These are phyloP conservation scores for Eremomyces bilateralis DNA, from an alignment of 495 filamentous ascomycete genomes.

Conservation along the genomic window DNA sequence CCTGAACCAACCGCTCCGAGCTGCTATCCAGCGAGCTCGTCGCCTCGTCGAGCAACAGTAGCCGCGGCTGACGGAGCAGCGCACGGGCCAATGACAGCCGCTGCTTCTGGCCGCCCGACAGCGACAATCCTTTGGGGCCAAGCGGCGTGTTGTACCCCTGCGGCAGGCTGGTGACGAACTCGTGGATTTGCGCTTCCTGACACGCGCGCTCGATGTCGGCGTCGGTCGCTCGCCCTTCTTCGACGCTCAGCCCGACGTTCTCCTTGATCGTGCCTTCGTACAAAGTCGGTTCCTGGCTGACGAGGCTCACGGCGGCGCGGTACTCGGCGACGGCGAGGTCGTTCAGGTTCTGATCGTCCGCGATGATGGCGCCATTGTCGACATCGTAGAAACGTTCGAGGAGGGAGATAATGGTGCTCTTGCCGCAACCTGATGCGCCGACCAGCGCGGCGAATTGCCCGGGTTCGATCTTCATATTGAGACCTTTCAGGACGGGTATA, in stretches of 20 bases:
- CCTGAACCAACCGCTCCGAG: slow-evolving; percentile 65
- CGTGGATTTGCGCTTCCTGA: slow-evolving; percentile 14
- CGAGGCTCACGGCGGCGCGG: slow-evolving; percentile 9
- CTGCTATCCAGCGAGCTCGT: slow-evolving; percentile 66
- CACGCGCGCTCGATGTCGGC: slow-evolving; percentile 12
- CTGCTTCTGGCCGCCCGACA: slow-evolving; percentile 73
- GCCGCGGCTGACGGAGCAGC: slow-evolving; percentile 44
- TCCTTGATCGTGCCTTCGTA: slow-evolving; percentile 16
- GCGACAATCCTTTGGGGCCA: slow-evolving; percentile 53
- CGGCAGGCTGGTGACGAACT: slow-evolving; percentile 20
- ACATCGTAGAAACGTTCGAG: slow-evolving; percentile 53
- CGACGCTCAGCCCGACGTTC: slow-evolving; percentile 12
- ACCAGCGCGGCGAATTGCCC: slow-evolving; percentile 68
- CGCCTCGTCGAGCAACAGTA: slow-evolving; percentile 62
- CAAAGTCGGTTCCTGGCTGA: slow-evolving; percentile 15
- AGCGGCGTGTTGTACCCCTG: slow-evolving; percentile 59
- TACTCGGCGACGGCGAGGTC: slow-evolving; percentile 8
- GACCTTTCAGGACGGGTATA: slow-evolving; percentile 40
- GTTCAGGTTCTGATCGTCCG: slow-evolving; percentile 9
- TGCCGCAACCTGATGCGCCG: slow-evolving; percentile 64
- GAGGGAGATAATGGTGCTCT: slow-evolving; percentile 60
- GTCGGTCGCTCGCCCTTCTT: slow-evolving; percentile 7
- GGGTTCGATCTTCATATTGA: slow-evolving; percentile 38
- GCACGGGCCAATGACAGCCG: slow-evolving; percentile 60
- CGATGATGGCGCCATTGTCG: slow-evolving; percentile 8